Base-by-base conservation (phyloP, 176 grass and related monocot species). In the Bromus sterilis region DNA sequence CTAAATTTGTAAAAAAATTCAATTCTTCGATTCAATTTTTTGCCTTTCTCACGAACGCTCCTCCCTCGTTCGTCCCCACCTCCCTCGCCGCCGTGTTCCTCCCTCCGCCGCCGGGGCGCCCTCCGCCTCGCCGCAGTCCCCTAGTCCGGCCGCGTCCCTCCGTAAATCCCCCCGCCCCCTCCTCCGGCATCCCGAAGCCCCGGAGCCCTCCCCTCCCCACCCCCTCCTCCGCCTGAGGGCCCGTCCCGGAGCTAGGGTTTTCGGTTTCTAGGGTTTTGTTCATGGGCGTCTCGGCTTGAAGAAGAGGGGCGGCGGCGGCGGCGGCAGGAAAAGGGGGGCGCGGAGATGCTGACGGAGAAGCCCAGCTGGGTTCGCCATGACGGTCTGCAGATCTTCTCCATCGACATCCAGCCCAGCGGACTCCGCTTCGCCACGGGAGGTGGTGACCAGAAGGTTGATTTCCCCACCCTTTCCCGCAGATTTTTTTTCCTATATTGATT, bases 321-420 rank as follows among this genome's bases (percentile, higher is more conserved):
- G 16, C 4, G 44, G 37, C 12, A 34, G 15, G 44, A 1, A 59
- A 6, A 14, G 15, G 14, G 4, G 3, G 26, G 15, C 11, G 72
- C 55, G 33, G 76, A 82, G 66, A 99, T 99, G 96, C 95, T 99
- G 57, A 90, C 93, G 18, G 93, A 99, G 78, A 99, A 99, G 39
- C 96, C 93, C 31, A 86, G 37, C 83, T 95, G 93, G 93, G 85
- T 99, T 89, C 86, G 89, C 37, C 96, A 99, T 65, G 96, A 99
- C 34, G 91, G 93, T 21, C 79, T 99, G 66, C 96, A 99, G 87
- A 99, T 99, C 87, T 99, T 99, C 96, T 99, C 93, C 56, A 93
- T 99, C 88, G 96, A 99, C 46, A 91, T 99, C 85, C 96, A 99
- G 79, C 90, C 93, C 7, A 89, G 89, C 14, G 93, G 88, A 56